Percentiles rank a stretch among this genome's conserved stretches.
Conservation (phyloP, 306 rosid species). For the Trichosanthes cucumerina region DNA sequence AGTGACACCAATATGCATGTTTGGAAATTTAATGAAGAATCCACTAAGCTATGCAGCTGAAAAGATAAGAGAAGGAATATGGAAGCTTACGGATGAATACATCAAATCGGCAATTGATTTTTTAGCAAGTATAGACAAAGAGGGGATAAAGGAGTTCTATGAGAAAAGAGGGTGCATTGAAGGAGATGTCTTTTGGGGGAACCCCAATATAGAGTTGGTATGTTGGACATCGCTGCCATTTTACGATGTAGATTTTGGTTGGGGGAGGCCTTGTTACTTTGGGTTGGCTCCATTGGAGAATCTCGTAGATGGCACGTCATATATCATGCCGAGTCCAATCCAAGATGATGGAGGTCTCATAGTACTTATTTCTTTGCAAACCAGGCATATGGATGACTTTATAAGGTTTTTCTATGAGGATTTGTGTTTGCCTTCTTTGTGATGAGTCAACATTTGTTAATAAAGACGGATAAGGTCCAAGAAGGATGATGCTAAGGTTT, state of each 20-base stretch:
- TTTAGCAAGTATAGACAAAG: conserved; percentile 27
- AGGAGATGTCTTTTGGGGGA: conserved; percentile 19
- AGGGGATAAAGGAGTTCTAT: not conserved
- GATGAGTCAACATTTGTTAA: too few relatives aligned
- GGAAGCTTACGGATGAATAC: conserved; percentile 34
- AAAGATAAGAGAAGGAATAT: conserved; percentile 37
- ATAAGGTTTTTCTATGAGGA: conserved; percentile 35
- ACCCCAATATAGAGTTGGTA: conserved; percentile 40
- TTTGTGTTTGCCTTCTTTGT: too few relatives aligned
- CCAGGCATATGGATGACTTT: conserved; percentile 37
- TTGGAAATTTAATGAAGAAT: conserved; percentile 33
- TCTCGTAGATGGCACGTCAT: conserved; percentile 35
- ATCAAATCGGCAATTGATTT: conserved; percentile 26
- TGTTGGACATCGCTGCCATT: conserved; percentile 48
- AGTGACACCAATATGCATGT: conserved; percentile 27
- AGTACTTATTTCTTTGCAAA: conserved; percentile 36
- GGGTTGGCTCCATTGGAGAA: conserved; percentile 22
- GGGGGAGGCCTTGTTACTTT: conserved; percentile 46
- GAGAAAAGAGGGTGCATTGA: too few relatives aligned
- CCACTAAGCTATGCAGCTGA: conserved; percentile 40
- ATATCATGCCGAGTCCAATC: conserved; percentile 19
- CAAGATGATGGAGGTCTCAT: conserved; percentile 33
- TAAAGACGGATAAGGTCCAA: too few relatives aligned
- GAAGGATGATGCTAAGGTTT: too few relatives aligned
- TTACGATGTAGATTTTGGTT: conserved; percentile 49